Evolutionary conservation across 768 basidiomycete genomes (phyloP).

Genomic region (Lactarius sanguifluus): DNA sequence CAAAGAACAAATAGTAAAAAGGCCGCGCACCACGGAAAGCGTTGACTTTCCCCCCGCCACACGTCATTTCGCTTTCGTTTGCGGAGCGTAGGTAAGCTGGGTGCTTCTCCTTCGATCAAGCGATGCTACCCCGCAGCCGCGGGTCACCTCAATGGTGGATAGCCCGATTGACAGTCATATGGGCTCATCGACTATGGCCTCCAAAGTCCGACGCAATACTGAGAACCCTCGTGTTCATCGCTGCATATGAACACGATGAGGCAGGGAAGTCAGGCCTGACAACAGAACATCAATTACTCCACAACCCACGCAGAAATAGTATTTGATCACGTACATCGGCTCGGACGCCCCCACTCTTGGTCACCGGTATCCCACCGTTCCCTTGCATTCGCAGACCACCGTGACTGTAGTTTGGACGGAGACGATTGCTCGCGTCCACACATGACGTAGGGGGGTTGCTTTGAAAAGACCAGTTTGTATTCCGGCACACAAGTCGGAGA

Average conservation of each 20-base stretch:
- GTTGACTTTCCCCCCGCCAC: too few relatives aligned
- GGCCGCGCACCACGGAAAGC: background rate
- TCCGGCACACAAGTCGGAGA: too few relatives aligned
- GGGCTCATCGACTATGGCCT: too few relatives aligned
- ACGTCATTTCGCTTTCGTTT: too few relatives aligned
- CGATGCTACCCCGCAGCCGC: background rate
- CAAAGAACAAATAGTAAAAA: background rate
- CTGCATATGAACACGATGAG: background rate
- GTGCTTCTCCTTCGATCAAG: background rate
- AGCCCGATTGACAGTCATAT: background rate
- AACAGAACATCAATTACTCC: background rate
- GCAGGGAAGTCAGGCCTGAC: background rate
- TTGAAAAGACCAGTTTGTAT: too few relatives aligned
- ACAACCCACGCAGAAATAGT: background rate
- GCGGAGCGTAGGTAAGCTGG: too few relatives aligned
- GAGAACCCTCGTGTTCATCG: background rate
- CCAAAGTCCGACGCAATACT: background rate
- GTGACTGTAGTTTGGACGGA: too few relatives aligned
- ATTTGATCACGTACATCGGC: background rate
- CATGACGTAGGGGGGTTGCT: too few relatives aligned
- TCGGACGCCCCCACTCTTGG: too few relatives aligned
- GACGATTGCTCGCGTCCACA: too few relatives aligned
- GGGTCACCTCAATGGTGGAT: background rate
- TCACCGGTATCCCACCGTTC: background rate
- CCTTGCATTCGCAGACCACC: too few relatives aligned